Base-by-base conservation (phyloP, 225 moss, liverwort and hornwort species). In the Lunularia cruciata region DNA sequence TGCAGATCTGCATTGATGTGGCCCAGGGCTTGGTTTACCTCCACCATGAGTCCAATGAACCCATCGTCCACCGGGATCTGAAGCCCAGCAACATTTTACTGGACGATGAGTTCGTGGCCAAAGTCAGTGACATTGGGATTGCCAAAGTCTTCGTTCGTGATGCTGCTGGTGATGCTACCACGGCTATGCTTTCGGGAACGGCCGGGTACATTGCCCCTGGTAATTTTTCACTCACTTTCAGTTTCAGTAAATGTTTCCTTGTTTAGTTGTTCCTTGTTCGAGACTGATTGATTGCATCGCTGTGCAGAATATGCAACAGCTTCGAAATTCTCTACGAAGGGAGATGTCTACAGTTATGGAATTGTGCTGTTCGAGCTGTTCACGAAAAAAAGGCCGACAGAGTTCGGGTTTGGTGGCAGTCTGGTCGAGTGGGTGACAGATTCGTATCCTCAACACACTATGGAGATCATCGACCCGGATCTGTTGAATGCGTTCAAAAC, bases 61-160 rank as follows among this genome's bases (percentile, higher is more conserved):
- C 57, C 13, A 58, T 58, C 57, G 27, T 58, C 25, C 57, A 58
- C 30, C 33, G 57, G 6, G 57, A 58, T 30, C 33, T 58, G 8
- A 58, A 58, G 33, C 57, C 57, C 13, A 58, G 27, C 57, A 58
- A 58, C 57, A 58, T 58, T 9, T 23, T 58, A 4, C 57, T 58
- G 27, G 33, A 30, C 57, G 33, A 58, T 6, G 57, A 58, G 13
- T 23, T 58, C 30, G 57, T 28, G 23, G 30, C 57, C 7, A 58
- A 58, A 58, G 57, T 58, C 33, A 30, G 30, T 30, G 57, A 58
- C 33, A 16, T 58, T 30, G 57, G 57, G 6, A 58, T 58, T 27
- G 57, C 57, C 57, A 58, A 58, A 23, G 49, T 51, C 8, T 58
- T 58, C 18, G 23, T 23, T 18, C 27, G 18, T 14, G 57, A 34